These are phyloP conservation scores for Nigrograna mackinnonii DNA, from an alignment of 2,329 filamentous ascomycete genomes.

Conservation along the genomic window DNA sequence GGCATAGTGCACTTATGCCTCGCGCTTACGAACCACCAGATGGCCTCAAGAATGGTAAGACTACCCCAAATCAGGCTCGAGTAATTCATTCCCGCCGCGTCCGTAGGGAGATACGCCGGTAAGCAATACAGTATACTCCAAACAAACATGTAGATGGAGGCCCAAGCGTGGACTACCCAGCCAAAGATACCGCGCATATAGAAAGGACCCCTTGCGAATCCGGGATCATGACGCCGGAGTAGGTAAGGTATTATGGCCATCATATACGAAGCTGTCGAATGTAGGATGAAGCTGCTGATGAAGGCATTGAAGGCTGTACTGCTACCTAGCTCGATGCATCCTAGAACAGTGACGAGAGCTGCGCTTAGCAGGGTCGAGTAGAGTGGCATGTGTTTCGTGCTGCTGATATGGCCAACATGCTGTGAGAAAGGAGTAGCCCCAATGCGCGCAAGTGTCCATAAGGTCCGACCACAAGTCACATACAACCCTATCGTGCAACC, in stretches of 20 bases:
- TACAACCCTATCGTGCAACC: conserved; percentile 55
- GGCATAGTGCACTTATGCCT: too few species aligned
- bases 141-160: conserved; percentile 35
- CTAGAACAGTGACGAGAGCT: conserved; percentile 49
- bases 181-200: conserved; percentile 24
- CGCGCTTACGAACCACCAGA: too few species aligned
- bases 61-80: conserved; percentile 3
- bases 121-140: conserved; percentile 42
- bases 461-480: conserved; percentile 36
- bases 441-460: conserved; percentile 62
- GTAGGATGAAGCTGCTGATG: conserved; percentile 40
- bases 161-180: conserved; percentile 31
- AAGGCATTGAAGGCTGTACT: conserved; percentile 37
- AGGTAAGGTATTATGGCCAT: conserved; percentile 38
- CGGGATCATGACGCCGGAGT: too few species aligned
- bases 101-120: conserved; percentile 28
- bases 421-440: conserved; percentile 61
- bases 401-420: conserved; percentile 59
- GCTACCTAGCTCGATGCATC: conserved; percentile 35
- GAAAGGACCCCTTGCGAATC: conserved; percentile 38
- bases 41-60: conserved; percentile 1
- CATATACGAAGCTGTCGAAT: conserved; percentile 36
- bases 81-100: conserved; percentile 7
- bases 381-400: conserved; percentile 17
- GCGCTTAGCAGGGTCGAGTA: neutral